Evolutionary conservation across 331 rosid genomes (phyloP), one percentile per base, ranked within the genome.

Genomic region (Quercus lobata): DNA sequence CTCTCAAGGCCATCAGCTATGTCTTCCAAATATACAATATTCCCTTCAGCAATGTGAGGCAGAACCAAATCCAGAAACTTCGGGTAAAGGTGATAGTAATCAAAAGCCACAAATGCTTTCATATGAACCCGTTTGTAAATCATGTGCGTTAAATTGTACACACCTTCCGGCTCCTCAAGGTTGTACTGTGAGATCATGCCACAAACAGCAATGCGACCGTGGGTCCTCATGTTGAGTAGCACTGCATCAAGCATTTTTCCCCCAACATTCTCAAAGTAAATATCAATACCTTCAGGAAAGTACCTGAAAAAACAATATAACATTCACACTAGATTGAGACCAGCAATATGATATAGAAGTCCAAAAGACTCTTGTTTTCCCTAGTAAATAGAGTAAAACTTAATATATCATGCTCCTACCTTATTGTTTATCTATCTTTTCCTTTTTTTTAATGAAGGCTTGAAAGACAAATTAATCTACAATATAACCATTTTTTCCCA

Each of bases 171-270:
- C 17, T 79, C 19, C 16, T 72, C 65, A 24, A 44, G 49, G 52
- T 72, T 79, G 72, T 71, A 78, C 52, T 78, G 77, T 6, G 82
- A 78, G 29, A 78, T 71, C 82, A 78, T 78, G 19, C 82, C 82
- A 19, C 81, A 78, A 6, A 12, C 76, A 0, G 76, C 76, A 57
- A 78, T 78, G 53, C 76, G 81, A 29, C 81, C 76, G 5, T 18
- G 49, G 25, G n/a, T 18, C 35, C 75, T 78, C 76, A 78, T 78
- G 76, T 78, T 78, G 30, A 41, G 76, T 4, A 78, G 81, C 76
- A 78, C 81, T 44, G 81, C 81, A 15, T 78, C 81, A 10, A 78
- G 81, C 53, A 46, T 78, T 29, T 78, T 78, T 17, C 81, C 81
- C 21, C 81, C 81, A 14, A 78, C 81, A 27, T 78, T 78, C 32